Conservation (phyloP, 345 rosid genomes). For the Linum usitatissimum region DNA sequence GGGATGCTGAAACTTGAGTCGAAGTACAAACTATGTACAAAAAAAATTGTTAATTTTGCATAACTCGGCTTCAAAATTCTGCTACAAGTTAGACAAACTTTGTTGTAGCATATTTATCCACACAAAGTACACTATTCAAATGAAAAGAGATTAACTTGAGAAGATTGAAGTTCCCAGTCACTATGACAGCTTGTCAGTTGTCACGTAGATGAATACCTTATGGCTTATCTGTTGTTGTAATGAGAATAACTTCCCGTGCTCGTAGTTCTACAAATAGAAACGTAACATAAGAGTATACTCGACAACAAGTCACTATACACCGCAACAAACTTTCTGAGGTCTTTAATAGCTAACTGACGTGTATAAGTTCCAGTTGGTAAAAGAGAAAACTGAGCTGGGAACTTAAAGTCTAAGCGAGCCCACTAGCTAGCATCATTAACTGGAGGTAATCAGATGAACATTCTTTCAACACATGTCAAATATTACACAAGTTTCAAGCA, state of each 20-base stretch:
- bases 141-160: no score
- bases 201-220: slow-evolving; percentile 40
- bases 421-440: background rate
- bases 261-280: slow-evolving; percentile 47
- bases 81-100: no score
- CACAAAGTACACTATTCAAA: no score
- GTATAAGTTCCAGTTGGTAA: background rate
- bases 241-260: slow-evolving; percentile 51
- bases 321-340: background rate
- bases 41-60: background rate
- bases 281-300: no score
- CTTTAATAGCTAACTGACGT: background rate
- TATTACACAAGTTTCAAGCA: slow-evolving; percentile 8
- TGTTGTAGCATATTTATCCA: no score
- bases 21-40: background rate
- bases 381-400: background rate
- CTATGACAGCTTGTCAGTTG: no score
- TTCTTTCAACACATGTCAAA: background rate
- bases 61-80: no score
- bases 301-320: background rate
- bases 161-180: no score
- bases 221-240: slow-evolving; percentile 75
- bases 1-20: background rate
- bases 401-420: background rate
- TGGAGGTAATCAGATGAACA: background rate